phyloP scores from a whole-genome alignment of 2,329 filamentous ascomycete genomes.

The Aureobasidium leucospermi region DNA sequence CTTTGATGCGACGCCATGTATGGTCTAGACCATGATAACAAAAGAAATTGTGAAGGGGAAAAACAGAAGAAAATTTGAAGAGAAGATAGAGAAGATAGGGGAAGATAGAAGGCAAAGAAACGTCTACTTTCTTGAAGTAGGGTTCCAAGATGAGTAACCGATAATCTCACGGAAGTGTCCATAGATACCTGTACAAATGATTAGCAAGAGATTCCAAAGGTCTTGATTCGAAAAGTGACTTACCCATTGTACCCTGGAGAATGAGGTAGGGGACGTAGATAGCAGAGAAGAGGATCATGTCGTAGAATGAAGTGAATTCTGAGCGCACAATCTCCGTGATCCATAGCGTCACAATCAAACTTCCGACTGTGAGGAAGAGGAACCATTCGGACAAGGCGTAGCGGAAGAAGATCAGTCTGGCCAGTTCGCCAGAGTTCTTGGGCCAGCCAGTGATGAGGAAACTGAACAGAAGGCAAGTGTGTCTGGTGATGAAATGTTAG shows the following conservation, averaged over 20 bases:
- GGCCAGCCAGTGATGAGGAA: slow-evolving; percentile 42
- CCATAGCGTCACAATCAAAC: slow-evolving; percentile 38
- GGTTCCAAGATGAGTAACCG: slow-evolving; percentile 42
- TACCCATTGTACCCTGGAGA: slow-evolving; percentile 37
- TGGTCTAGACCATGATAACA: background rate
- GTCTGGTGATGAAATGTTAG: slow-evolving; percentile 17
- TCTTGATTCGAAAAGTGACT: background rate
- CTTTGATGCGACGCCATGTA: background rate
- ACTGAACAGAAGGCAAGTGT: slow-evolving; percentile 39
- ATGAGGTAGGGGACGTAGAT: slow-evolving; percentile 39
- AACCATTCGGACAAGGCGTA: slow-evolving; percentile 44
- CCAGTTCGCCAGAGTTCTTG: slow-evolving; percentile 29
- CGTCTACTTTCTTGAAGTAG: slow-evolving; percentile 32
- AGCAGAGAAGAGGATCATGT: slow-evolving; percentile 37
- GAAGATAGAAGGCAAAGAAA: background rate
- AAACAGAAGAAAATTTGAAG: background rate
- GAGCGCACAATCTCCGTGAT: slow-evolving; percentile 41
- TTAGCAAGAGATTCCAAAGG: background rate
- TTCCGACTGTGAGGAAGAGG: slow-evolving; percentile 30
- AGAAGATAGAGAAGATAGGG: background rate
- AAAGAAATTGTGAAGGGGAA: background rate
- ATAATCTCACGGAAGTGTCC: slow-evolving; percentile 42
- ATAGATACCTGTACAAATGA: slow-evolving; percentile 27
- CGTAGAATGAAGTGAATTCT: slow-evolving; percentile 36
- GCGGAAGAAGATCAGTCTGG: slow-evolving; percentile 40